phyloP scores from a whole-genome alignment of 2,329 filamentous ascomycete species.

The Penicillium sclerotiorum region DNA sequence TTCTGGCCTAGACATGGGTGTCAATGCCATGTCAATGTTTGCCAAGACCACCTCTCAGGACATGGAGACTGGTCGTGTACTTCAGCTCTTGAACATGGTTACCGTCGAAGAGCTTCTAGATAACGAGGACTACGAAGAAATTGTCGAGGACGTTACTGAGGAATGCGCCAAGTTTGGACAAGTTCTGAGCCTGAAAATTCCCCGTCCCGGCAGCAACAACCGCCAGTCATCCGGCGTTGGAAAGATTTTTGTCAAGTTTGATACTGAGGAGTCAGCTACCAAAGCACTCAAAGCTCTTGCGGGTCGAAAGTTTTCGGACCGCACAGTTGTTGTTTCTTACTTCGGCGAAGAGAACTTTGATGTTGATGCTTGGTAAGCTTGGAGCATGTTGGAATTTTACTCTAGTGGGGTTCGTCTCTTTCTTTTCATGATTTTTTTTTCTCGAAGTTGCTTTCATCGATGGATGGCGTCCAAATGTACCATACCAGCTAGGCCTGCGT shows the following conservation, averaged over 20 bases:
- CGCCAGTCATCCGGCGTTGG: slow-evolving; percentile 87
- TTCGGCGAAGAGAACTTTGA: slow-evolving; percentile 98
- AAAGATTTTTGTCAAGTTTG: slow-evolving; percentile 97
- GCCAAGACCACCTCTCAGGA: slow-evolving; percentile 83
- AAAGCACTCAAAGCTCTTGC: slow-evolving; percentile 88
- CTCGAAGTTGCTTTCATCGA: slow-evolving; percentile 10
- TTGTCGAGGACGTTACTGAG: slow-evolving; percentile 88
- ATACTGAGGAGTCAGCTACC: slow-evolving; percentile 72
- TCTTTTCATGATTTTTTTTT: slow-evolving; percentile 9
- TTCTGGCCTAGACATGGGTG: slow-evolving; percentile 87
- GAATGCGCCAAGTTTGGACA: slow-evolving; percentile 91
- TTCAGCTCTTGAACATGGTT: slow-evolving; percentile 98
- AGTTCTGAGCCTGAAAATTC: slow-evolving; percentile 88
- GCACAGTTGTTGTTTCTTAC: slow-evolving; percentile 94
- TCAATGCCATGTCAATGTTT: slow-evolving; percentile 97
- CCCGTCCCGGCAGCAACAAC: slow-evolving; percentile 79
- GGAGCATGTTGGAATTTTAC: slow-evolving; percentile 3
- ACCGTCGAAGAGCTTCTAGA: slow-evolving; percentile 93
- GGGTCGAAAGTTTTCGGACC: slow-evolving; percentile 91
- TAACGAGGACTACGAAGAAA: slow-evolving; percentile 96
- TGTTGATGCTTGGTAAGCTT: slow-evolving; percentile 28
- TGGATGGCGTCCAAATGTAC: slow-evolving; percentile 17
- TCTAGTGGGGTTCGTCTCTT: background rate
- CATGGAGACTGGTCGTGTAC: slow-evolving; percentile 76
- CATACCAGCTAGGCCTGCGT: slow-evolving; percentile 21